A percentile compares a stretch with the other conserved stretches of the same genome.
Conservation (phyloP, 2,329 filamentous ascomycete species). For the Cladophialophora yegresii region DNA sequence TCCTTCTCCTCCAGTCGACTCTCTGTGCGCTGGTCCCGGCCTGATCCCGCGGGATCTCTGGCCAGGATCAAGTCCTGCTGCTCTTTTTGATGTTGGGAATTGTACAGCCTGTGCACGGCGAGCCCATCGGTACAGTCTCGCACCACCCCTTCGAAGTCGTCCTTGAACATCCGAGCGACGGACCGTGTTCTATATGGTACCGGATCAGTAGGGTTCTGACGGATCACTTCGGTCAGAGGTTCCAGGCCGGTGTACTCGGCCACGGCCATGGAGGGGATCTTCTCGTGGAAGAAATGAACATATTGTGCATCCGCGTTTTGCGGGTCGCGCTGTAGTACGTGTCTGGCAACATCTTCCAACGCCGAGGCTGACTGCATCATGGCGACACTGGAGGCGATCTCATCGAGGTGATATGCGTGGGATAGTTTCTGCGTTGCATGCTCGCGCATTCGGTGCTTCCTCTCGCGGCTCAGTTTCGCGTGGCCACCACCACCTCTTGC, state of each 20-base stretch:
- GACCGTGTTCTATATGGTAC: conserved; percentile 72
- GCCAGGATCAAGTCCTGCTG: conserved; percentile 54
- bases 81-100: conserved; percentile 55
- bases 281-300: conserved; percentile 91
- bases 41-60: conserved; percentile 46
- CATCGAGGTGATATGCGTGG: conserved; percentile 76
- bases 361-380: conserved; percentile 80
- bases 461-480: conserved; percentile 71
- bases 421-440: conserved; percentile 76
- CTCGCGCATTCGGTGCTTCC: conserved; percentile 77
- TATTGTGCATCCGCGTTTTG: conserved; percentile 74
- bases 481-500: conserved; percentile 59
- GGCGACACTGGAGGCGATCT: conserved; percentile 79
- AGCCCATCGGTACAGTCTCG: conserved; percentile 71
- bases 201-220: conserved; percentile 62
- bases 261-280: conserved; percentile 75
- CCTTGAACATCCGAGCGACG: conserved; percentile 72
- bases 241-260: conserved; percentile 70
- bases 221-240: conserved; percentile 68
- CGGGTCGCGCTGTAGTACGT: conserved; percentile 71
- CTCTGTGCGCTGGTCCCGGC: conserved; percentile 52
- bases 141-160: conserved; percentile 69
- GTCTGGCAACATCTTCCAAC: conserved; percentile 71
- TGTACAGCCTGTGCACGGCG: conserved; percentile 55
- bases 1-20: conserved; percentile 60